phyloP scores from a whole-genome alignment of 148 eudicot genomes.

The Spergularia bocconei region DNA sequence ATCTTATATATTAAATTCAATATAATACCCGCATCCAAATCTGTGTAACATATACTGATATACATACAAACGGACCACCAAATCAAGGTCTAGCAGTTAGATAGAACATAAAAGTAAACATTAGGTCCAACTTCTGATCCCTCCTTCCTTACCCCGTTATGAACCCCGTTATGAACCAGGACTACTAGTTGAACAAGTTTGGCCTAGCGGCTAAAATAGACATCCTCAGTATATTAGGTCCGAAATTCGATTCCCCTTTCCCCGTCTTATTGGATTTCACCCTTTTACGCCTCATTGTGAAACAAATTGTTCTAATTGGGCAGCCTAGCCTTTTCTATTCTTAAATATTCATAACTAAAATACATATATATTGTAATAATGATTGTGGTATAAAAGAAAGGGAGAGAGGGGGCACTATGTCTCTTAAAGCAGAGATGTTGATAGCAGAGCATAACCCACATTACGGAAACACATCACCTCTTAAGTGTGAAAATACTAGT shows the following conservation, averaged over 20 bases:
- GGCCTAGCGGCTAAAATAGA: too few species aligned
- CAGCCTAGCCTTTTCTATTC: slow-evolving; percentile 9
- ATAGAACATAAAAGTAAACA: too few species aligned
- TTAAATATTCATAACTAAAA: background rate
- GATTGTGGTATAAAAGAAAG: slow-evolving; percentile 48
- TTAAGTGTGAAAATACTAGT: slow-evolving; percentile 42
- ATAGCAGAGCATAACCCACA: slow-evolving; percentile 39
- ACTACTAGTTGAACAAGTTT: too few species aligned
- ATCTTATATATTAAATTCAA: slow-evolving; percentile 15
- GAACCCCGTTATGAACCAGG: too few species aligned
- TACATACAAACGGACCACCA: background rate
- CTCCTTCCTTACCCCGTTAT: too few species aligned
- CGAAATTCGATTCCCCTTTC: too few species aligned
- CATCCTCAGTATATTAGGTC: too few species aligned
- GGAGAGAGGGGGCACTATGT: slow-evolving; percentile 48
- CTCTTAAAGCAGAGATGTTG: slow-evolving; percentile 47
- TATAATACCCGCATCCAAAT: slow-evolving; percentile 3
- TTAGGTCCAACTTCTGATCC: too few species aligned
- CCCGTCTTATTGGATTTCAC: too few species aligned
- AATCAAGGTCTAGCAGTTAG: too few species aligned
- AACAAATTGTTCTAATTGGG: slow-evolving; percentile 2
- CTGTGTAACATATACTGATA: slow-evolving; percentile 6
- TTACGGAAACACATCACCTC: slow-evolving; percentile 27
- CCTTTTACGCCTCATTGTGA: background rate
- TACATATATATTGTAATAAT: slow-evolving; percentile 17